Base-by-base conservation (phyloP, 352 stramenopile species). In the Phytophthora melonis region DNA sequence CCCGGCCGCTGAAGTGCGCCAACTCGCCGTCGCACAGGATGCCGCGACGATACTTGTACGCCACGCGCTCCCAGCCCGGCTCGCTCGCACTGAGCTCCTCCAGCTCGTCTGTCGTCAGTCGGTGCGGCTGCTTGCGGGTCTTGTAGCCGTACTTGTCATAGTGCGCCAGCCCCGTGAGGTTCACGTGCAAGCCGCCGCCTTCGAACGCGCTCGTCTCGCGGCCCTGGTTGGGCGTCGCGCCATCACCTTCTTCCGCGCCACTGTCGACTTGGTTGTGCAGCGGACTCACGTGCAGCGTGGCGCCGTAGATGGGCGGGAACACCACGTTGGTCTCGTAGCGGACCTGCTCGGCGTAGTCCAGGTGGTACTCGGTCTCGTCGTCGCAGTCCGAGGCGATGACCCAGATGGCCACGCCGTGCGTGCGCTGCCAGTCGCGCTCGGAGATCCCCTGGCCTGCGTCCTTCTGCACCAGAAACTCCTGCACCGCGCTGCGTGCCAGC, bases 331-430 rank as follows among this genome's bases (percentile, higher is more conserved):
- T 90, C 76, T 93, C 82, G 68, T 78, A 93, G 50, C 86, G 80
- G 50, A 93, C 81, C 72, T 87, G 83, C 68, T 93, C 86, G 13
- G 86, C 86, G 61, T 93, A 93, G 74, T 93, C 86, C 30, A 93
- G 72, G 62, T 93, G 86, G 49, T 93, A 93, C 62, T 88, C 81
- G 23, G 85, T 89, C 74, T 88, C 80, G 74, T 90, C 83, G 41
- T 86, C 53, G 58, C 75, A 86, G 72, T 84, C 81, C 9, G 83
- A 93, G 8, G 86, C 81, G 63, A 93, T 88, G 43, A 93, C 83
- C 86, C 86, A 93, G 8, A 91, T 82, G 13, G 83, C 86, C 11
- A 91, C 83, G 21, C 86, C 84, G 50, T 89, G 79, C 23, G 78
- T 82, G 14, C 59, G 50, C 18, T 54, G 30, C 83, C 83, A 86